Percentiles rank a stretch among this genome's conserved stretches.
Conservation (phyloP, 257 asterid genomes). For the Catharanthus roseus region DNA sequence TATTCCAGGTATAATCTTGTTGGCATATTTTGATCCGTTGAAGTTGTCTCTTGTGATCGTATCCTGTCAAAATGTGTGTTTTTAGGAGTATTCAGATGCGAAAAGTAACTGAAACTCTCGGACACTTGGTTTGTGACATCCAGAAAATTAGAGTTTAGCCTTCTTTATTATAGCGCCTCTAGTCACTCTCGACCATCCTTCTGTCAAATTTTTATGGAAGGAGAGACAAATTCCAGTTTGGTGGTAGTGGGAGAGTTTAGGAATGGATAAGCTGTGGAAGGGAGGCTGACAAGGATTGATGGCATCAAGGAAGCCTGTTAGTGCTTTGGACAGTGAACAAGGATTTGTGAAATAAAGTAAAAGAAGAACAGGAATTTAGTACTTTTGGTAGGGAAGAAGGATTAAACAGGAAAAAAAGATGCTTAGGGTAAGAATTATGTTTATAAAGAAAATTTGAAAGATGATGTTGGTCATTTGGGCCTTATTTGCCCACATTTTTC, state of each 20-base stretch:
- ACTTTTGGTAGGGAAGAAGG: background rate
- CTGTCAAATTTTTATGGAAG: too few species aligned
- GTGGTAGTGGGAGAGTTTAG: background rate
- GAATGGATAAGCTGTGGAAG: background rate
- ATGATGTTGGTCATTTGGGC: too few species aligned
- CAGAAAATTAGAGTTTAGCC: background rate
- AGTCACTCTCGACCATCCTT: background rate
- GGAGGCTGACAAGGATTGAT: background rate
- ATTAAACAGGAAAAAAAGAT: background rate
- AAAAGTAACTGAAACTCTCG: background rate
- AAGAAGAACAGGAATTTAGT: background rate
- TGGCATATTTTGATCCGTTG: background rate
- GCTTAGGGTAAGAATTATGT: background rate
- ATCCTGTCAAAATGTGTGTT: background rate
- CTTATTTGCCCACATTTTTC: too few species aligned
- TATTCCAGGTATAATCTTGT: slow-evolving; percentile 52
- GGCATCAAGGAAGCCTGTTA: too few species aligned
- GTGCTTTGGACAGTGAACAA: background rate
- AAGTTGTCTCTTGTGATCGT: background rate
- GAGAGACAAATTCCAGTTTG: background rate
- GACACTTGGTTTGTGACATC: background rate
- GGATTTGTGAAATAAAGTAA: background rate
- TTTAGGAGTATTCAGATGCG: background rate
- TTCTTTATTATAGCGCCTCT: background rate
- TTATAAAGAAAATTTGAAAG: background rate